Conservation (phyloP, 805 yeast genomes). For the Diddensiella santjacobensis region DNA sequence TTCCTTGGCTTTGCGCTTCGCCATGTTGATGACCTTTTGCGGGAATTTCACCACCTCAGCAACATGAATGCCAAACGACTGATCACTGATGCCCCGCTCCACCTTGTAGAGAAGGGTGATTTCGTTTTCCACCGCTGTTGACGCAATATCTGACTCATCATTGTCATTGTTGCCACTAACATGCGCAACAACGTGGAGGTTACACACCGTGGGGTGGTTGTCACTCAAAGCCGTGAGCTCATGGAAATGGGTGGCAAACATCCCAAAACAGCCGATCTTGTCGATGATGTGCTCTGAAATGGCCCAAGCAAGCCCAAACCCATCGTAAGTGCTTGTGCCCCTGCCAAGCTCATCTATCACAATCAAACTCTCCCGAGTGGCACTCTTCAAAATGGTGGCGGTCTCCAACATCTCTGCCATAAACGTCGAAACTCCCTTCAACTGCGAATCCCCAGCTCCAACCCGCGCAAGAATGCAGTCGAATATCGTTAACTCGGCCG, state of each 20-base stretch:
- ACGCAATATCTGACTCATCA: slow-evolving; percentile 1
- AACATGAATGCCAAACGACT: slow-evolving; percentile 96
- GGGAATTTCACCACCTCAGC: slow-evolving; percentile 96
- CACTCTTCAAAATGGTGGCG: slow-evolving; percentile 76
- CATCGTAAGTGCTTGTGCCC: slow-evolving; percentile 92
- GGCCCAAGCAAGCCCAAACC: slow-evolving; percentile 97
- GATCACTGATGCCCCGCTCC: slow-evolving; percentile 94
- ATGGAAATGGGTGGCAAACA: slow-evolving; percentile 97
- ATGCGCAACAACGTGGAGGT: slow-evolving; percentile 91
- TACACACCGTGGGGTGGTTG: slow-evolving; percentile 56
- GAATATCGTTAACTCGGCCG: slow-evolving; percentile 75
- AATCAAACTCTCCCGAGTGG: slow-evolving; percentile 73
- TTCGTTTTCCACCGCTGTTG: slow-evolving; percentile 41
- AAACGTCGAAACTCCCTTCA: slow-evolving; percentile 94
- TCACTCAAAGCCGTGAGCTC: slow-evolving; percentile 81
- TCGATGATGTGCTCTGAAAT: slow-evolving; percentile 81
- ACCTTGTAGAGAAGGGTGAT: slow-evolving; percentile 88
- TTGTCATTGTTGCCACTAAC: slow-evolving; percentile 39
- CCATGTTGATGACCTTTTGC: slow-evolving; percentile 84
- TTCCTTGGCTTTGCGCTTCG: slow-evolving; percentile 88
- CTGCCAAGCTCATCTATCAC: slow-evolving; percentile 95
- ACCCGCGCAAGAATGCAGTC: slow-evolving; percentile 94
- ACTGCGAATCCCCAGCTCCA: slow-evolving; percentile 98
- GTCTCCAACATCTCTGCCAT: slow-evolving; percentile 97
- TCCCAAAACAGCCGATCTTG: slow-evolving; percentile 67